A percentile compares a stretch with the other conserved stretches of the same genome.
phyloP scores from a whole-genome alignment of 2,329 filamentous ascomycete genomes.

The Mariannaea sp. region DNA sequence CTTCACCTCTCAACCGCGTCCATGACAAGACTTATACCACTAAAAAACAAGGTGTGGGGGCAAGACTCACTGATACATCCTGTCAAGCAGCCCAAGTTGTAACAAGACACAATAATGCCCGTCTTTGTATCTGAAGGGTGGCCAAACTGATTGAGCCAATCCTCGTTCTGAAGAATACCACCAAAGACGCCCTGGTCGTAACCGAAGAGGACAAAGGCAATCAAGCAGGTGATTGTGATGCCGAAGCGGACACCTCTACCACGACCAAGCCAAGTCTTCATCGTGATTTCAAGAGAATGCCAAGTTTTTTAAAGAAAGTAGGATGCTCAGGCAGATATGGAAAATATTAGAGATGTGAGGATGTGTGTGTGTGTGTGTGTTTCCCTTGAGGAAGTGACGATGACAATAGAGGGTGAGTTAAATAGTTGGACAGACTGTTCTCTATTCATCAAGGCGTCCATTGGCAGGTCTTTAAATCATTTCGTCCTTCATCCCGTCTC shows the following conservation, averaged over 20 bases:
- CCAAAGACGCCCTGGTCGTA: constrained; percentile 57
- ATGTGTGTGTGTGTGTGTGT: background rate
- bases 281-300: background rate
- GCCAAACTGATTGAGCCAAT: constrained; percentile 46
- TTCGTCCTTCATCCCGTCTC: background rate
- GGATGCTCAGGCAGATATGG: too few species aligned
- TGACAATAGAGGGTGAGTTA: background rate
- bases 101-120: constrained; percentile 41
- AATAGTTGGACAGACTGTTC: background rate
- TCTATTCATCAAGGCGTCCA: background rate
- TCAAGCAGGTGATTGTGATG: constrained; percentile 32
- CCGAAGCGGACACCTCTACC: constrained; percentile 32
- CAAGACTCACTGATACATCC: constrained; percentile 40
- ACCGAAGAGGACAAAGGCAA: constrained; percentile 42
- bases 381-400: background rate
- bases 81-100: constrained; percentile 49
- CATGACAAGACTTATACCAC: too few species aligned
- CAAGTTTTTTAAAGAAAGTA: background rate
- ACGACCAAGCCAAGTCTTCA: constrained; percentile 33
- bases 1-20: too few species aligned
- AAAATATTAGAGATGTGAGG: too few species aligned
- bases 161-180: constrained; percentile 51
- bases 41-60: constrained; percentile 52
- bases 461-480: background rate
- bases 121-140: constrained; percentile 36